Evolutionary conservation across 257 asterid genomes (phyloP), one percentile per base, ranked within the genome.

Genomic region (Forsythia viridissima): DNA sequence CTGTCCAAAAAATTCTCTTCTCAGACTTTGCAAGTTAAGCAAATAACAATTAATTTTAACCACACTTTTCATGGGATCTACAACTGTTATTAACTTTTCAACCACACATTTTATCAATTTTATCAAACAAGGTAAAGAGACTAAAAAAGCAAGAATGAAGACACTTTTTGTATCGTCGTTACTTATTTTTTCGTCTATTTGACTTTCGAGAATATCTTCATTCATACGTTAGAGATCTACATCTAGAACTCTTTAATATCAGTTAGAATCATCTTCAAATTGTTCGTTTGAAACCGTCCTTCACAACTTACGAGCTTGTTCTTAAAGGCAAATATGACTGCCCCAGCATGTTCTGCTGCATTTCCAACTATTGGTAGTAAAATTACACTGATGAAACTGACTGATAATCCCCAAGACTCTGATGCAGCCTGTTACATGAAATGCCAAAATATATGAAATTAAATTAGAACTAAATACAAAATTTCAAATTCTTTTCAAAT

Each of bases 281-380:
- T 40, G 13, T 8, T 24, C 4, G 8, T 11, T 1, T 4, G 40
- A 10, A 59, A 30, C 10, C 5, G 15, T 66, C 9, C n/a, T 18
- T 34, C 39, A 39, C 57, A 42, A 30, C 87, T 83, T 6, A 92
- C 98, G 94, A 95, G 85, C 85, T 95, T 95, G 86, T 95, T 92
- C 78, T 90, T 95, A 82, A 90, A 92, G 18, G 99, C 98, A 77
- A 95, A 95, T 73, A 93, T 93, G 81, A 93, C 61, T 11, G 99
- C 97, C 46, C 97, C 99, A 0, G 99, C 97, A 73, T 95, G 99
- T 79, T 95, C 99, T 4, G 97, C 97, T 63, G 99, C 98, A 71
- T 95, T 95, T 68, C 99, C 99, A 69, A 91, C 98, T 74, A 95
- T 93, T 52, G 99, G 99, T 61, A 95, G 88, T 76, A 95, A 77